These are phyloP conservation scores for Populus trichocarpa DNA, from an alignment of 441 rosid species.

Conservation along the genomic window DNA sequence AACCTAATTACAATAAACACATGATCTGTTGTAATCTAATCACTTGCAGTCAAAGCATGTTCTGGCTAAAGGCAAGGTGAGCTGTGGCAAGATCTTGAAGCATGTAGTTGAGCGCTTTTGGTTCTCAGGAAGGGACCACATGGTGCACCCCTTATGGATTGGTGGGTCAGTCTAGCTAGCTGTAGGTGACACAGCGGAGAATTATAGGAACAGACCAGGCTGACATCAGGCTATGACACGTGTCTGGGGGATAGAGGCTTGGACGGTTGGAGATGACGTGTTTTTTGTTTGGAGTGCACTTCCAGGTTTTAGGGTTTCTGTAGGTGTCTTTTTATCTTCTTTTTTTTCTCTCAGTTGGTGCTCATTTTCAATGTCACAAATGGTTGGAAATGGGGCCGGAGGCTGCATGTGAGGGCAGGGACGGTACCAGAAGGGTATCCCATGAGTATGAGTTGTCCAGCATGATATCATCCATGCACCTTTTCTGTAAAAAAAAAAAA, in stretches of 20 bases:
- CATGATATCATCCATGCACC: constrained; percentile 2
- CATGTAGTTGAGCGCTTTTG: not conserved
- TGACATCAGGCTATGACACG: constrained; percentile 2
- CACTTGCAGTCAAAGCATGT: not conserved
- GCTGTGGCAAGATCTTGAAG: not conserved
- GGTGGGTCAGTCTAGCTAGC: not conserved
- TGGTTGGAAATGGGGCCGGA: not conserved
- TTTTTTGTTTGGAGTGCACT: not conserved
- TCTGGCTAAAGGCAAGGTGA: not conserved
- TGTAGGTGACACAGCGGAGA: not conserved
- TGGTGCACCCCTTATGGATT: too few relatives aligned
- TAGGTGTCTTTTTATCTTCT: not conserved
- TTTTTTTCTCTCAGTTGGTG: not conserved
- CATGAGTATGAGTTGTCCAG: constrained; percentile 33
- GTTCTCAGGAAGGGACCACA: not conserved
- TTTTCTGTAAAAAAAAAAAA: not conserved
- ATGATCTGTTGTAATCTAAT: not conserved
- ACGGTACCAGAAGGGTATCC: constrained; percentile 2
- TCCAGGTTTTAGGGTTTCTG: not conserved
- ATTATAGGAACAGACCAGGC: not conserved
- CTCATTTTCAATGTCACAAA: not conserved
- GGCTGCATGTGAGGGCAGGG: constrained; percentile 25
- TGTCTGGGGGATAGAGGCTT: not conserved
- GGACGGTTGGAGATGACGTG: not conserved
- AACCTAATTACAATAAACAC: not conserved